Evolutionary conservation across 176 grass and related monocot species (phyloP).

Genomic region (Avena eriantha): DNA sequence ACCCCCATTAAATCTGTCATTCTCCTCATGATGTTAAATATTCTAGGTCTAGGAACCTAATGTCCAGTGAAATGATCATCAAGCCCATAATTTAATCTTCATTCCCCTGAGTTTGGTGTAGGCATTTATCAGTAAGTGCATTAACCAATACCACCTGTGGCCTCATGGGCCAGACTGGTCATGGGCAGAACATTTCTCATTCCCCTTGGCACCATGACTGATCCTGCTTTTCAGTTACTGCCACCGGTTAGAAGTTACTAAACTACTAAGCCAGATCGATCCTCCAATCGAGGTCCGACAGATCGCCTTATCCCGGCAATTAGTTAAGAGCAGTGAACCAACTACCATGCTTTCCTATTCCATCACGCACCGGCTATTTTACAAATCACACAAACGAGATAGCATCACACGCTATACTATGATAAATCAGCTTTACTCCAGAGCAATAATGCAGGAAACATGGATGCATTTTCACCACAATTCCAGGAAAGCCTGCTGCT

Average conservation of each 20-base stretch:
- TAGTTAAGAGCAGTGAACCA: conserved; percentile 25
- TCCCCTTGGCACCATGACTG: background rate
- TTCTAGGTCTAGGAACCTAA: background rate
- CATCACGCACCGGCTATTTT: conserved; percentile 12
- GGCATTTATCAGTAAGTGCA: background rate
- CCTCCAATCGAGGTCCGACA: conserved; percentile 31
- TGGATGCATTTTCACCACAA: conserved; percentile 33
- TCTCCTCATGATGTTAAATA: background rate
- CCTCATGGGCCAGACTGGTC: background rate
- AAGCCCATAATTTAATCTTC: conserved; percentile 15
- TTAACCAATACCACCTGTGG: background rate
- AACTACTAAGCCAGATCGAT: background rate
- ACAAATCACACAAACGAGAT: conserved; percentile 19
- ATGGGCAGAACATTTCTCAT: conserved; percentile 19
- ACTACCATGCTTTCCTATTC: conserved; percentile 29
- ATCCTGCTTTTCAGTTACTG: background rate
- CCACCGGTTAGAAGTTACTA: conserved; percentile 4
- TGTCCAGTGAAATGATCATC: background rate
- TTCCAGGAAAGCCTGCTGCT: conserved; percentile 52
- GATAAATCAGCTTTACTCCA: conserved; percentile 32
- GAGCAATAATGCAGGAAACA: conserved; percentile 27
- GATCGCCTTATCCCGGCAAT: background rate
- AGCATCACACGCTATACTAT: conserved; percentile 28
- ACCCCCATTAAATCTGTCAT: conserved; percentile 25
- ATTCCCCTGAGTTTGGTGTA: background rate